Evolutionary conservation across 352 stramenopile species (phyloP).

Genomic region (Pythium scleroteichum): DNA sequence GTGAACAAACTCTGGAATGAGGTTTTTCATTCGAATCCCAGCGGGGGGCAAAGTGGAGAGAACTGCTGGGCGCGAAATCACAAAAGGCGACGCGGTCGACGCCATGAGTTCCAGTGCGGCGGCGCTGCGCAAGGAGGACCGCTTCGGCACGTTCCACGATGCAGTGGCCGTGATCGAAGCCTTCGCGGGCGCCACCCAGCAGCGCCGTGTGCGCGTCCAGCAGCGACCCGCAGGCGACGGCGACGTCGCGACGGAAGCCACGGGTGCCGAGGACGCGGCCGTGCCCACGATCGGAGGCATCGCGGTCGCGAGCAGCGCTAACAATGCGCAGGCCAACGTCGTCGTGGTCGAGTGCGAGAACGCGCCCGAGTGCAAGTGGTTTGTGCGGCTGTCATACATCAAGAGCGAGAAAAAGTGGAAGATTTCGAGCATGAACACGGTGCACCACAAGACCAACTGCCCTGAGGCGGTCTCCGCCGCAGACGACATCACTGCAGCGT

Average conservation of each 20-base stretch:
- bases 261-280: neutral
- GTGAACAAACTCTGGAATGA: slow-evolving; percentile 16
- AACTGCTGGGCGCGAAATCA: slow-evolving; percentile 18
- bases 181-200: slow-evolving; percentile 57
- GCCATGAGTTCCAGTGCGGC: slow-evolving; percentile 28
- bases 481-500: neutral
- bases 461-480: slow-evolving; percentile 19
- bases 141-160: slow-evolving; percentile 62
- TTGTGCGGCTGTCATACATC: slow-evolving; percentile 60
- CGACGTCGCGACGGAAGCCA: slow-evolving; percentile 3
- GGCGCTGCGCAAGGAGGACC: slow-evolving; percentile 58
- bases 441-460: slow-evolving; percentile 68
- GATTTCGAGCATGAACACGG: slow-evolving; percentile 69
- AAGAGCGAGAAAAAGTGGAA: slow-evolving; percentile 75
- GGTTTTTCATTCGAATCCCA: slow-evolving; percentile 30
- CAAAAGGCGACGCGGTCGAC: slow-evolving; percentile 50
- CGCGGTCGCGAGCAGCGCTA: neutral
- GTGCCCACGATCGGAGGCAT: slow-evolving; percentile 2
- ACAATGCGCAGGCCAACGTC: slow-evolving; percentile 34
- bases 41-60: slow-evolving; percentile 23
- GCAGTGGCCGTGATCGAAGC: slow-evolving; percentile 61
- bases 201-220: slow-evolving; percentile 53
- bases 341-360: slow-evolving; percentile 66
- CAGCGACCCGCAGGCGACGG: slow-evolving; percentile 22
- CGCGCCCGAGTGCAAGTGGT: slow-evolving; percentile 73